Evolutionary conservation across 1,139 yeast genomes (phyloP).

Genomic region (Yamadazyma epiphylla): DNA sequence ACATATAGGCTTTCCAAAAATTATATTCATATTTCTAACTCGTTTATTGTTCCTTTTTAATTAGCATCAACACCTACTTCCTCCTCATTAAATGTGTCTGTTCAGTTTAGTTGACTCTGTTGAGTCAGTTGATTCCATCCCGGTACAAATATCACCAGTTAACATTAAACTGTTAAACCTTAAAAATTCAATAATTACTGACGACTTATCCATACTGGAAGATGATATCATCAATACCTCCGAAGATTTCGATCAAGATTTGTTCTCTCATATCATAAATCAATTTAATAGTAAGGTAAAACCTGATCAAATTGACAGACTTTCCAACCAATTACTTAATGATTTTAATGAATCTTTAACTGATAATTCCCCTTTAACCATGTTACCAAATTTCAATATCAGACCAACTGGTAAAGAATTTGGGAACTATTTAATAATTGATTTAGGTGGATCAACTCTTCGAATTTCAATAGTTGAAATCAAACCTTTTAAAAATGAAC

Average conservation of each 20-base stretch:
- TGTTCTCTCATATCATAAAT: conserved; percentile 1
- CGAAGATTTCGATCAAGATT: neutral
- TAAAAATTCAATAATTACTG: too few relatives aligned
- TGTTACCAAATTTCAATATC: conserved; percentile 46
- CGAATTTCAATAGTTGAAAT: conserved; percentile 45
- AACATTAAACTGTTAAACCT: too few relatives aligned
- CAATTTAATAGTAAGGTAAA: conserved; percentile 12
- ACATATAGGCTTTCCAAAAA: too few relatives aligned
- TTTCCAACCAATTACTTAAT: conserved; percentile 14
- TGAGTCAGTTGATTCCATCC: too few relatives aligned
- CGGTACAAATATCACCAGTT: too few relatives aligned
- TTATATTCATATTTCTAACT: too few relatives aligned
- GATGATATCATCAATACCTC: neutral
- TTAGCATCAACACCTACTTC: too few relatives aligned
- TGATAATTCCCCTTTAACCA: conserved; percentile 29
- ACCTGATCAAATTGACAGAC: conserved; percentile 8
- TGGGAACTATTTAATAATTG: conserved; percentile 46
- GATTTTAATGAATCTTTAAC: conserved; percentile 29
- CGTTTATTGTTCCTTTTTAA: too few relatives aligned
- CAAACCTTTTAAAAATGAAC: conserved; percentile 4
- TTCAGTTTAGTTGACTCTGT: neutral
- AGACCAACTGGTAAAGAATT: conserved; percentile 39
- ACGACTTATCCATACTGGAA: too few relatives aligned
- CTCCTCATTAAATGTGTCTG: too few relatives aligned
- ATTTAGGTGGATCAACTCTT: conserved; percentile 55